Evolutionary conservation across 2,329 filamentous ascomycete species (phyloP).

Genomic region (Mycosphaerella sp.): DNA sequence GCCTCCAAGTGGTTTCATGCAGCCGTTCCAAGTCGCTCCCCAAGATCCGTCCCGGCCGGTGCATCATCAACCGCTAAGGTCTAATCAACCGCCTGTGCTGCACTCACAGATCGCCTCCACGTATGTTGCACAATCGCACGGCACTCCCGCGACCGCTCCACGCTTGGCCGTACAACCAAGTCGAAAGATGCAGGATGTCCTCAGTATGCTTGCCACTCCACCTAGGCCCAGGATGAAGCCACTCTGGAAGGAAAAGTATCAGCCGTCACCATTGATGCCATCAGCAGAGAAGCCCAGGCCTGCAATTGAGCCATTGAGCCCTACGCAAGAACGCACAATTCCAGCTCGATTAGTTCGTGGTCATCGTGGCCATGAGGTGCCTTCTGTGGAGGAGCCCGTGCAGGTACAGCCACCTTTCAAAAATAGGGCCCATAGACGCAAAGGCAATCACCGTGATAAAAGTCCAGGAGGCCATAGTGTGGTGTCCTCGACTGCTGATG

Average conservation of each 20-base stretch:
- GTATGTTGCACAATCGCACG: slow-evolving; percentile 17
- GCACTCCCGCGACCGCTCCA: slow-evolving; percentile 26
- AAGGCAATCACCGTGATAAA: slow-evolving; percentile 17
- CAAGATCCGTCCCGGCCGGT: slow-evolving; percentile 36
- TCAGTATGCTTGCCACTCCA: slow-evolving; percentile 29
- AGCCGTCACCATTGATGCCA: slow-evolving; percentile 20
- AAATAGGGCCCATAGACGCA: slow-evolving; percentile 13
- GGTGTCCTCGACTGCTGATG: slow-evolving; percentile 43
- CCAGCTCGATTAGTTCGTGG: slow-evolving; percentile 13
- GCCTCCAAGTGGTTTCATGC: slow-evolving; percentile 39
- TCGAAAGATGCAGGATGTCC: slow-evolving; percentile 22
- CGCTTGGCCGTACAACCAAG: slow-evolving; percentile 17
- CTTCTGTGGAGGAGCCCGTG: slow-evolving; percentile 14
- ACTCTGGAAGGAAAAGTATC: slow-evolving; percentile 30
- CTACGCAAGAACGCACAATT: slow-evolving; percentile 27
- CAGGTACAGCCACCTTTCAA: slow-evolving; percentile 14
- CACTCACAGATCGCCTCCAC: slow-evolving; percentile 9
- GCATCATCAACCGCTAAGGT: slow-evolving; percentile 20
- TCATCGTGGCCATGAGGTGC: slow-evolving; percentile 14
- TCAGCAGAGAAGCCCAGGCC: slow-evolving; percentile 25
- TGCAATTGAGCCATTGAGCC: slow-evolving; percentile 33
- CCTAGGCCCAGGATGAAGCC: slow-evolving; percentile 13
- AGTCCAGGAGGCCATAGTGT: slow-evolving; percentile 34
- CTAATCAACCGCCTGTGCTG: slow-evolving; percentile 13
- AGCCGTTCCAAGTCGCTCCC: slow-evolving; percentile 44